A percentile compares a stretch with the other conserved stretches of the same genome.
Conservation (phyloP, 1,139 yeast genomes). For the Candida glucosophila region DNA sequence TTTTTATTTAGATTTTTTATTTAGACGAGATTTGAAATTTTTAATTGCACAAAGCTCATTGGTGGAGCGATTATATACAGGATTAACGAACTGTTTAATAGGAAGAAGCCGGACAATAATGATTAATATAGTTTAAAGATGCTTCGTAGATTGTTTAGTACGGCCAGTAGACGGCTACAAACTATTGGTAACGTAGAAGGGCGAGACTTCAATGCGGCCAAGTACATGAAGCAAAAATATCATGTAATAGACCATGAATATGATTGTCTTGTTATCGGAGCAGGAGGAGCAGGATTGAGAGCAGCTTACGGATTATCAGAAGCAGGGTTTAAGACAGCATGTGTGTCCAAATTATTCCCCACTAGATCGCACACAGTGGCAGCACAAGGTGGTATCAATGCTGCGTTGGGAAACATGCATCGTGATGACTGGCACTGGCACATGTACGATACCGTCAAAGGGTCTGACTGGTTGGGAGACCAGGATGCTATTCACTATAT, state of each 20-base stretch:
- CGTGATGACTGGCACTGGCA: constrained; percentile 99
- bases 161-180: constrained; percentile 20
- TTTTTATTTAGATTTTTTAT: constrained; percentile 4
- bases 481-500: constrained; percentile 98
- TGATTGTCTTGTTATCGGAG: constrained; percentile 96
- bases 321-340: constrained; percentile 96
- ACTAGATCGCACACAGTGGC: constrained; percentile 99
- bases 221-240: constrained; percentile 64
- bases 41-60: neutral
- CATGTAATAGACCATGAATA: constrained; percentile 95
- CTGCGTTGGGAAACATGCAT: constrained; percentile 97
- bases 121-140: too few species aligned
- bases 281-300: constrained; percentile 98
- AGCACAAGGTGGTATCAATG: constrained; percentile 99
- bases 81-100: neutral
- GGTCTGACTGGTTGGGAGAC: constrained; percentile 99
- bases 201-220: constrained; percentile 38
- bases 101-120: constrained; percentile 1
- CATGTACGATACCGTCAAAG: constrained; percentile 98
- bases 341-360: constrained; percentile 94
- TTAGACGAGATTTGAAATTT: neutral
- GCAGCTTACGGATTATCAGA: constrained; percentile 97
- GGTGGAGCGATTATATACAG: too few species aligned
- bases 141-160: constrained; percentile 10
- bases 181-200: constrained; percentile 45